Evolutionary conservation across 2,329 filamentous ascomycete genomes (phyloP), one percentile per base, ranked within the genome.

Genomic region (Chaetomium olivaceum): DNA sequence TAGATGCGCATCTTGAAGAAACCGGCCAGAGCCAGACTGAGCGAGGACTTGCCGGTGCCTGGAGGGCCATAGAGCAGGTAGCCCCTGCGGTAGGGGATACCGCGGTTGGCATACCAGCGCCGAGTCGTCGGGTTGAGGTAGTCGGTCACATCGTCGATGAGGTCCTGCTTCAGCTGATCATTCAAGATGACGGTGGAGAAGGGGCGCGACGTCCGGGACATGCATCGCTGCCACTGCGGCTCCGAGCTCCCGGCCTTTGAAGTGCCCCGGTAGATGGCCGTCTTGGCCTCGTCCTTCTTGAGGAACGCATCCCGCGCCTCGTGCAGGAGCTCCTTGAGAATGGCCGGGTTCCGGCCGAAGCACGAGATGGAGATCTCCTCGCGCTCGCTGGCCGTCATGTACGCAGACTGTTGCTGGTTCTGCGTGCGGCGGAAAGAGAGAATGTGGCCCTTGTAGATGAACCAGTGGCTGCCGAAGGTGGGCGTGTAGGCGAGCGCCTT

Each of bases 31-130:
- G 90, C 89, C 51, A 92, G 83, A 68, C 86, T 89, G 1, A 92
- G 81, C 55, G 87, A 90, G 54, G 87, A 90, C 77, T 94, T 95
- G 16, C 91, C 91, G 0, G 91, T 93, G 0, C 91, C 91, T 0
- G 91, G 91, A 0, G 91, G 91, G 0, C 92, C 92, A 69, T 93
- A 82, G 19, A 96, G 86, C 0, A 96, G 84, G 73, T 95, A 96
- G 0, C 92, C 93, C 4, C 92, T 84, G 16, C 92, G 86, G 75
- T 96, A 96, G 0, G 93, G 92, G 33, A 96, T 94, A 0, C 92
- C 92, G 7, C 92, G 85, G 70, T 91, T 90, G 0, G 89, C 83
- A 74, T 97, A 96, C 91, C 92, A 96, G n/a, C 87, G 82, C 54
- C 85, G 81, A 0, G 87, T 89, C 14, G 80, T 77, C 0, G 87